phyloP scores from a whole-genome alignment of 2,329 filamentous ascomycete species.

The Mycosphaerella arachidis region DNA sequence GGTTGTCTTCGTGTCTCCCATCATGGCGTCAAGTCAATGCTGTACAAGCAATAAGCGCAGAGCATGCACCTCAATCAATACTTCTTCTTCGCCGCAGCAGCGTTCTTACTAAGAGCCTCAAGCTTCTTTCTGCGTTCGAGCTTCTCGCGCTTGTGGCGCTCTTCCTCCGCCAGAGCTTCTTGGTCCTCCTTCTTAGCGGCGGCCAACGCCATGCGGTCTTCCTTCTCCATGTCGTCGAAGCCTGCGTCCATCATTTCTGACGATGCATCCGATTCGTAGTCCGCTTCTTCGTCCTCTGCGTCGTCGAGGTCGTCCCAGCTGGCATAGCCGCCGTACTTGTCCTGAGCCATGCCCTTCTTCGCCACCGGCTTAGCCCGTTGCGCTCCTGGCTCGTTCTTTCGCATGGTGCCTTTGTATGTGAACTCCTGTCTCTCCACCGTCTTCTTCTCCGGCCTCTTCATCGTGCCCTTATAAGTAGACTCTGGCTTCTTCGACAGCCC shows the following conservation, averaged over 20 bases:
- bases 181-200: conserved; percentile 65
- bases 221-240: conserved; percentile 66
- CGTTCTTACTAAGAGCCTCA: conserved; percentile 31
- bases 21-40: not conserved
- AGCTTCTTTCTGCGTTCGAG: conserved; percentile 46
- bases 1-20: not conserved
- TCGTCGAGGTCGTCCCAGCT: conserved; percentile 36
- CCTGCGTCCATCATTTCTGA: conserved; percentile 66
- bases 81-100: conserved; percentile 30
- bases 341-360: conserved; percentile 32
- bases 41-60: not conserved
- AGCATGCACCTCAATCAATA: not conserved
- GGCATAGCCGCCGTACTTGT: conserved; percentile 38
- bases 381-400: conserved; percentile 35
- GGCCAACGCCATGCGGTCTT: conserved; percentile 60
- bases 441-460: conserved; percentile 36
- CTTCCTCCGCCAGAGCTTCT: conserved; percentile 59
- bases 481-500: conserved; percentile 25
- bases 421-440: conserved; percentile 20
- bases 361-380: conserved; percentile 34
- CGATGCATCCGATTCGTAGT: conserved; percentile 68
- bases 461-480: conserved; percentile 34
- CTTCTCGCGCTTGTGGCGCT: conserved; percentile 58
- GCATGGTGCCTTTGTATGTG: conserved; percentile 46
- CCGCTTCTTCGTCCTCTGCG: conserved; percentile 57